A percentile compares a stretch with the other conserved stretches of the same genome.
Conservation (phyloP, 192 early-diverging fungal genomes). For the Umbelopsis vinacea region DNA sequence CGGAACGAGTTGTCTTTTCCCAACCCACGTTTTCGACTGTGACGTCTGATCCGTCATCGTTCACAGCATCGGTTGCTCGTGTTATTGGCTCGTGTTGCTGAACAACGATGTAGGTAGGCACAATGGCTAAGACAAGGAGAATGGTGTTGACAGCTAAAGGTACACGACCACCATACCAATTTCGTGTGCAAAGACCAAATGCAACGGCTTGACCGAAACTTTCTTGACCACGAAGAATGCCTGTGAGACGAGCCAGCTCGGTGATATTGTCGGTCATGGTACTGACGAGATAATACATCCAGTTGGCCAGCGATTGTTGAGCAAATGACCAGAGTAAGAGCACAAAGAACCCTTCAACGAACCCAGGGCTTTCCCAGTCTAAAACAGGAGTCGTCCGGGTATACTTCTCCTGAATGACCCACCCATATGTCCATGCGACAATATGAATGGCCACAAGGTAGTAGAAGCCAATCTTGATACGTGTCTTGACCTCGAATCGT, state of each 20-base stretch:
- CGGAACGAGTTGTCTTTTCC: neutral
- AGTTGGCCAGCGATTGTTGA: conserved; percentile 21
- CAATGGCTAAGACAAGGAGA: neutral
- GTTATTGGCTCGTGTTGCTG: neutral
- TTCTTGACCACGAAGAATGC: conserved; percentile 25
- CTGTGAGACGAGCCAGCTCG: conserved; percentile 16
- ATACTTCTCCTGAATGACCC: conserved; percentile 28
- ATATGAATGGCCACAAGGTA: neutral
- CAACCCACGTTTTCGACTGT: neutral
- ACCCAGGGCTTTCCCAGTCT: conserved; percentile 14
- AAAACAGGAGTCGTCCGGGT: conserved; percentile 13
- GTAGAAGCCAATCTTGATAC: conserved; percentile 15
- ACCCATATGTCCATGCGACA: conserved; percentile 18
- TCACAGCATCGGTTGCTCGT: neutral
- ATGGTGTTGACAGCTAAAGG: conserved; percentile 25
- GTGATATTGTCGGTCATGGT: conserved; percentile 26
- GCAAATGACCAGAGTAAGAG: conserved; percentile 5
- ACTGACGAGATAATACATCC: conserved; percentile 28
- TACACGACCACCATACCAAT: conserved; percentile 17
- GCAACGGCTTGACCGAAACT: conserved; percentile 12
- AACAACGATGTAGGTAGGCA: conserved; percentile 17
- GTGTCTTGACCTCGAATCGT: conserved; percentile 3
- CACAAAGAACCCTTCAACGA: conserved; percentile 20
- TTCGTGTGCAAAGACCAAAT: conserved; percentile 9
- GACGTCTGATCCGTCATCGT: neutral